Evolutionary conservation across 2,329 filamentous ascomycete genomes (phyloP).

Genomic region (Fusarium musae): DNA sequence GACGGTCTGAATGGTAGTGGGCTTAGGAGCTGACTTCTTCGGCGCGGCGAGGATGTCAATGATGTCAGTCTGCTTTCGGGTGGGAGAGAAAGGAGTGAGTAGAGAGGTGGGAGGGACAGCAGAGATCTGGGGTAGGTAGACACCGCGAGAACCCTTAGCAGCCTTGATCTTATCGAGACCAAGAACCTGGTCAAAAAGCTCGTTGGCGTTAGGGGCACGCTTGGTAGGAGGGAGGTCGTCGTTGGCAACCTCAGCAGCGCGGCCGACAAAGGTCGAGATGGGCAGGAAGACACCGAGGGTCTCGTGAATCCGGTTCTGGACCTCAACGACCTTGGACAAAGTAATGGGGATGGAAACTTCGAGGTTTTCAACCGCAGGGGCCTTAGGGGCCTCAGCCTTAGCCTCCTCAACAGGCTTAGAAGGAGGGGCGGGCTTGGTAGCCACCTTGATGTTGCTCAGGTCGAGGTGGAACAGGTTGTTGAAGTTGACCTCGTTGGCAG

Average conservation of each 20-base stretch:
- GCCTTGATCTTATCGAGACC: slow-evolving; percentile 66
- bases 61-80: slow-evolving; percentile 69
- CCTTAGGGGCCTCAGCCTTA: slow-evolving; percentile 53
- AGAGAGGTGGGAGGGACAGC: slow-evolving; percentile 61
- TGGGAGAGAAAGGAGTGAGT: slow-evolving; percentile 47
- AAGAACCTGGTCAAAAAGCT: slow-evolving; percentile 90
- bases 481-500: slow-evolving; percentile 76
- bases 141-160: slow-evolving; percentile 66
- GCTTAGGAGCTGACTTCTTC: slow-evolving; percentile 44
- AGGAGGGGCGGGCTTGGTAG: slow-evolving; percentile 60
- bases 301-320: slow-evolving; percentile 82
- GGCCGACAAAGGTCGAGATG: slow-evolving; percentile 85
- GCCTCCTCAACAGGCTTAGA: slow-evolving; percentile 46
- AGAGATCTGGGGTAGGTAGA: slow-evolving; percentile 78
- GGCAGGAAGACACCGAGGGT: slow-evolving; percentile 84
- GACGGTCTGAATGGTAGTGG: slow-evolving; percentile 48
- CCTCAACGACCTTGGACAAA: slow-evolving; percentile 79
- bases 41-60: slow-evolving; percentile 78
- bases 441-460: slow-evolving; percentile 93
- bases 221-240: slow-evolving; percentile 79
- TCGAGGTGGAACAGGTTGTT: slow-evolving; percentile 85
- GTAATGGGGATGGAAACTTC: slow-evolving; percentile 81
- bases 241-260: slow-evolving; percentile 88
- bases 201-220: slow-evolving; percentile 73
- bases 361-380: slow-evolving; percentile 59